Base-by-base conservation (phyloP, 805 yeast genomes). In the Sungouiella blattae region DNA sequence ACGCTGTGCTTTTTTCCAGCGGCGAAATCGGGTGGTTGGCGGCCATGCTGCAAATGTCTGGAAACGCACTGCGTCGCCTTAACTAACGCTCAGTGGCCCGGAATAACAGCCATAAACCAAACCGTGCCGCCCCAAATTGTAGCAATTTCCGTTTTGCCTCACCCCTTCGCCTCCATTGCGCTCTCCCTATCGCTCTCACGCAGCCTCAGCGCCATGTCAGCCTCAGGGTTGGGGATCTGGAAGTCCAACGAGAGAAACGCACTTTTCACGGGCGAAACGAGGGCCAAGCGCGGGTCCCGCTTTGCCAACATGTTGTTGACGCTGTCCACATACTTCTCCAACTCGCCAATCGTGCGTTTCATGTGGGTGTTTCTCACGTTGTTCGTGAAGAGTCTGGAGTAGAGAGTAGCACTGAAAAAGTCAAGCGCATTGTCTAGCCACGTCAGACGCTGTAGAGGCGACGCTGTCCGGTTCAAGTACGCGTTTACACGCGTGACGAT, bases 221-320 rank as follows among this genome's bases (percentile, higher is more conserved):
- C 28, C 17, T 32, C 31, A 8, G 77, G 77, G 32, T 45, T 59
- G 1, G 80, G 78, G 3, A 79, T 59, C 44, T 73, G 69, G 41
- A 77, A 67, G 50, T 80, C 86, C 44, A 75, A 55, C 55, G 83
- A 75, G 5, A 80, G 54, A 52, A 70, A 80, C 1, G 78, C 87
- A 20, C 74, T 63, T 33, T 64, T 51, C 32, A 71, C 49, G 1
- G 84, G 84, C 4, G 75, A 64, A 1, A 81, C 64, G 7, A 82
- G 40, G 20, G 49, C 45, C 11, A 47, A 20, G 12, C 35, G 35
- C 5, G 26, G 11, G 75, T 49, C 9, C 57, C 60, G 25, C 50
- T 42, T 4, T 38, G 40, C 17, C 24, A 53, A 46, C 5, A 32
- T 24, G 12, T 34, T 42, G 33, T 63, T 62, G 11, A 58, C 28